Evolutionary conservation across 148 eudicot genomes (phyloP).

Genomic region (Arctostaphylos glauca): DNA sequence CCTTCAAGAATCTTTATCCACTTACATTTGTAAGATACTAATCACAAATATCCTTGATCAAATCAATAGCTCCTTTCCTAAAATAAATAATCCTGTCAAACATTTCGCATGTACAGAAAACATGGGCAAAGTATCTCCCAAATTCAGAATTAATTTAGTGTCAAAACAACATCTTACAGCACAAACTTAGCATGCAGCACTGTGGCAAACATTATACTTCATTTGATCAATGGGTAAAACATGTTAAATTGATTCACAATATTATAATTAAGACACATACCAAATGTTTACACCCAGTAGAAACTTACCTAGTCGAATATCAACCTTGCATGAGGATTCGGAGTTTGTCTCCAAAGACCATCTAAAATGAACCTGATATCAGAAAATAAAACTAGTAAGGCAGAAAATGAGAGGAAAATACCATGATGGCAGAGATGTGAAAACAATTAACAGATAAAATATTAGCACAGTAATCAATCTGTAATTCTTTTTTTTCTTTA

Average conservation of each 20-base stretch:
- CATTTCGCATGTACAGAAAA: conserved; percentile 38
- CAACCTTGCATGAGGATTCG: conserved; percentile 53
- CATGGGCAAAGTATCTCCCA: conserved; percentile 74
- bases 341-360: conserved; percentile 67
- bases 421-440: neutral
- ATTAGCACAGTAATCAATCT: neutral
- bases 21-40: too few species aligned
- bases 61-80: neutral
- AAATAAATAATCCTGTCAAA: neutral
- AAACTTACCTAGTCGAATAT: conserved; percentile 62
- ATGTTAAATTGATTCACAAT: neutral
- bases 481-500: neutral
- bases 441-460: neutral
- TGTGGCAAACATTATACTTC: neutral
- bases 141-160: conserved; percentile 10
- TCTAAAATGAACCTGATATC: conserved; percentile 68
- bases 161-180: neutral
- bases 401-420: neutral
- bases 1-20: too few species aligned
- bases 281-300: neutral
- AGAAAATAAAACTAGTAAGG: neutral
- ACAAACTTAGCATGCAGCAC: neutral
- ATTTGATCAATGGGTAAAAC: neutral
- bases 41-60: too few species aligned
- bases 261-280: neutral